phyloP scores from a whole-genome alignment of 31 red algal genomes.

The Bonnemaisonia californica region DNA sequence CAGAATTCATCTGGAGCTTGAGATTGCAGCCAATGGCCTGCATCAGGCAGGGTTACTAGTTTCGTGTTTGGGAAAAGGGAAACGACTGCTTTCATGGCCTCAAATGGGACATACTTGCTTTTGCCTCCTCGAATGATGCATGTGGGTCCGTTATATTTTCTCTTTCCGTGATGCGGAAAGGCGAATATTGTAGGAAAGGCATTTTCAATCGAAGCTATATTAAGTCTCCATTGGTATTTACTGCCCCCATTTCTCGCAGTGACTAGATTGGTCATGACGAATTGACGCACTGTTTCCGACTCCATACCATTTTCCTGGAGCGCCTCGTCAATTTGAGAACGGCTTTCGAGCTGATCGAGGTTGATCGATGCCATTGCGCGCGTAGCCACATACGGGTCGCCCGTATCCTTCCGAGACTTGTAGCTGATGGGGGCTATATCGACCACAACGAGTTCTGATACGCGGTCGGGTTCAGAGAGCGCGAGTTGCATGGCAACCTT shows the following conservation, averaged over 20 bases:
- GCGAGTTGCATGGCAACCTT: constrained; percentile 86
- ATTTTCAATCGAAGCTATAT: constrained; percentile 52
- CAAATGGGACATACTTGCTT: constrained; percentile 71
- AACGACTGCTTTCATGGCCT: constrained; percentile 47
- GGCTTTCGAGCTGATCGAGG: constrained; percentile 17
- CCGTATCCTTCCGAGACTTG: background rate
- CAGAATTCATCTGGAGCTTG: constrained; percentile 86
- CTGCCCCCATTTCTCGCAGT: background rate
- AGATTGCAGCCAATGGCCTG: constrained; percentile 93
- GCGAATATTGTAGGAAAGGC: constrained; percentile 52
- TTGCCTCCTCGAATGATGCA: constrained; percentile 85
- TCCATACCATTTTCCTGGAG: constrained; percentile 51
- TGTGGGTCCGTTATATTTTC: constrained; percentile 59
- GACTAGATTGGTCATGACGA: constrained; percentile 87
- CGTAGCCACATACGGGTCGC: constrained; percentile 19
- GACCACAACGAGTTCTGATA: constrained; percentile 83
- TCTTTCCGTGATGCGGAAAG: constrained; percentile 47
- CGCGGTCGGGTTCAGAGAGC: constrained; percentile 62
- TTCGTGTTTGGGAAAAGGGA: constrained; percentile 63
- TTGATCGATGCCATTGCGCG: constrained; percentile 53
- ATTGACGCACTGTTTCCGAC: constrained; percentile 71
- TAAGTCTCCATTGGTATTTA: constrained; percentile 75
- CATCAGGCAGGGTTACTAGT: constrained; percentile 71
- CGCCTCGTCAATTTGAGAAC: constrained; percentile 53
- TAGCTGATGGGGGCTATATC: constrained; percentile 91